These are phyloP conservation scores for Backusella psychrophila DNA, from an alignment of 192 early-diverging fungal genomes.

Conservation along the genomic window DNA sequence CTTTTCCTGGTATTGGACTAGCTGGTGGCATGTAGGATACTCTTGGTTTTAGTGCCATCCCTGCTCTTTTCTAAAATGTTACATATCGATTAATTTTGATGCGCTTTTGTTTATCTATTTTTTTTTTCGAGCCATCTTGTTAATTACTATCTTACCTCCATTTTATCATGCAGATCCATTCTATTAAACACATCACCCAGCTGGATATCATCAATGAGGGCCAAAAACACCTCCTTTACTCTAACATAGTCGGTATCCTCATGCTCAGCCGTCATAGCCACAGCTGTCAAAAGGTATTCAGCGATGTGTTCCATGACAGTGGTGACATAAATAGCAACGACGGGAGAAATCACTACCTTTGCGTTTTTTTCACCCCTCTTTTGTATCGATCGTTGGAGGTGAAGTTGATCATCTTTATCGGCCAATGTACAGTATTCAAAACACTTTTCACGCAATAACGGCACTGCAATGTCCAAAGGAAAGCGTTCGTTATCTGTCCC, in stretches of 20 bases:
- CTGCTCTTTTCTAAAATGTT: constrained; percentile 18
- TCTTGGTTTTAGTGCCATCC: not conserved
- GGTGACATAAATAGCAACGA: constrained; percentile 58
- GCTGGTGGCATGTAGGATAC: not conserved
- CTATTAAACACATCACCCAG: constrained; percentile 46
- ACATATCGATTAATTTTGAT: not conserved
- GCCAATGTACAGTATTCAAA: constrained; percentile 54
- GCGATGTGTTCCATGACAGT: constrained; percentile 59
- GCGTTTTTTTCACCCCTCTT: constrained; percentile 2
- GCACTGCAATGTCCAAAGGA: constrained; percentile 34
- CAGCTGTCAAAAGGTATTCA: constrained; percentile 49
- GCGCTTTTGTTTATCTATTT: not conserved
- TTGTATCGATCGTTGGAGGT: constrained; percentile 9
- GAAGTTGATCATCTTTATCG: constrained; percentile 36
- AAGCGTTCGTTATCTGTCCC: constrained; percentile 3
- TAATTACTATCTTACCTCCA: constrained; percentile 9
- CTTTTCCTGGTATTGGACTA: not conserved
- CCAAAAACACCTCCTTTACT: constrained; percentile 47
- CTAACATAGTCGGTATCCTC: constrained; percentile 53
- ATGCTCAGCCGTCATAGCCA: constrained; percentile 47
- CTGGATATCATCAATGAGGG: constrained; percentile 51
- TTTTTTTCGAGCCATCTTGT: too few relatives aligned
- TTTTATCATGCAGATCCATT: constrained; percentile 41
- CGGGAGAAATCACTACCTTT: constrained; percentile 28
- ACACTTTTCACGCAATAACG: constrained; percentile 52